Base-by-base conservation (phyloP, 116 monocot species). In the Trichopus zeylanicus region DNA sequence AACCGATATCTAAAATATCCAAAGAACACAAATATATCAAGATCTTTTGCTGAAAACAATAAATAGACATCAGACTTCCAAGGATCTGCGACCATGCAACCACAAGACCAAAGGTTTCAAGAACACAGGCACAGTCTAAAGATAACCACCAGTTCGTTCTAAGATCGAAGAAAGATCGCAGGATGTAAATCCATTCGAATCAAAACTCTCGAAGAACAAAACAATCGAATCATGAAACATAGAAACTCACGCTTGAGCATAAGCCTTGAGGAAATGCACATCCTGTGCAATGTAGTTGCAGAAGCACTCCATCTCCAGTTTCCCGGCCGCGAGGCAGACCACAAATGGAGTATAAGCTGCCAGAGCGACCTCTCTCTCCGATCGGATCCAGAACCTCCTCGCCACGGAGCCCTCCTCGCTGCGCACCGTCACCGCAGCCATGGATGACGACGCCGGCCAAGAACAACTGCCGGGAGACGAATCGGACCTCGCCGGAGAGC, bases 321-420 rank as follows among this genome's bases (percentile, higher is more conserved):
- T 79, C 27, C 97, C 97, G 0, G 97, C 61, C 18, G 91, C 87
- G 23, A 98, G 67, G 66, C 77, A 79, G 6, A 98, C 84, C 0
- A 98, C 52, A 63, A 98, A 98, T 26, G 97, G 91, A n/a, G 81
- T 85, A 63, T 75, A 87, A 5, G 73, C 53, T 1, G 88, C 84
- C 35, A 82, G 70, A 20, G 59, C 48, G 6, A 79, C 78, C 56
- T 91, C 91, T 68, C 60, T 76, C 63, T 24, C 55, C 18, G 65
- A 69, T 35, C 67, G 60, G 35, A 73, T 67, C 88, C 92, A 87
- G 69, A 87, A 84, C 56, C 75, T 51, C 64, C 69, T 75, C 29
- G 88, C 80, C 51, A 70, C 59, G 23, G 81, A 84, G 6, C 70
- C 84, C 33, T 87, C 87, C 52, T 63, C n/a, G n/a, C n/a, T n/a